Evolutionary conservation across 2,329 filamentous ascomycete genomes (phyloP).

Genomic region (Verticillium tricorpus): DNA sequence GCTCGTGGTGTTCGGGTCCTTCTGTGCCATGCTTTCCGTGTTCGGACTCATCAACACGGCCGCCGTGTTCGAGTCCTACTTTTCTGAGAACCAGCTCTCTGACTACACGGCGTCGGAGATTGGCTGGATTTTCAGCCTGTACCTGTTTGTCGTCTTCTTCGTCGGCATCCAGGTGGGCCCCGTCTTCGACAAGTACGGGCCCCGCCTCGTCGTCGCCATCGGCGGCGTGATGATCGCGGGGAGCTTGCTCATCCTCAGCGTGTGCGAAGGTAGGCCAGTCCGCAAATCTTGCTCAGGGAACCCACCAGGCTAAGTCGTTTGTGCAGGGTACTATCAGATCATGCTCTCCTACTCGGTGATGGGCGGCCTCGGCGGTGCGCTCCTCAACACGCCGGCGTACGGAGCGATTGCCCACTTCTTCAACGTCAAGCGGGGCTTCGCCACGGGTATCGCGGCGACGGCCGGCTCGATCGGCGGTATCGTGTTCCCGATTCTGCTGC

Average conservation of each 20-base stretch:
- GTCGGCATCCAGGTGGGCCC: constrained; percentile 79
- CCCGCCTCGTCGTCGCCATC: constrained; percentile 58
- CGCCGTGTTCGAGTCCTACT: constrained; percentile 75
- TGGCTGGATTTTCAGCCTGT: constrained; percentile 85
- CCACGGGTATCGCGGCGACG: constrained; percentile 76
- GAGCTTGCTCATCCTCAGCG: constrained; percentile 62
- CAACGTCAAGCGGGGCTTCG: constrained; percentile 64
- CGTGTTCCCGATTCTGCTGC: constrained; percentile 49
- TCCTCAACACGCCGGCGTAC: constrained; percentile 75
- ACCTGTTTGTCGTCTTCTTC: constrained; percentile 77
- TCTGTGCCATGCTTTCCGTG: constrained; percentile 64
- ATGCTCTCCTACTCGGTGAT: constrained; percentile 71
- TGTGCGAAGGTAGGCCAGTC: constrained; percentile 50
- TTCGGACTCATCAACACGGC: constrained; percentile 72
- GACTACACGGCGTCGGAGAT: constrained; percentile 62
- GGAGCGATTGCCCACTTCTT: constrained; percentile 78
- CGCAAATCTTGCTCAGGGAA: background rate
- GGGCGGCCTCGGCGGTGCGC: constrained; percentile 65
- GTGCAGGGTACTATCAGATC: constrained; percentile 69
- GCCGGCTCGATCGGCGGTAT: constrained; percentile 69
- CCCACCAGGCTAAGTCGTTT: background rate
- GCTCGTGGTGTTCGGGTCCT: constrained; percentile 74
- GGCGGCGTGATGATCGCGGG: constrained; percentile 60
- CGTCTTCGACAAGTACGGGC: constrained; percentile 73
- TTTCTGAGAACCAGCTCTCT: constrained; percentile 67